Percentiles rank a stretch among this genome's conserved stretches.
phyloP scores from a whole-genome alignment of 352 stramenopile species.

The Phytophthora quininea region DNA sequence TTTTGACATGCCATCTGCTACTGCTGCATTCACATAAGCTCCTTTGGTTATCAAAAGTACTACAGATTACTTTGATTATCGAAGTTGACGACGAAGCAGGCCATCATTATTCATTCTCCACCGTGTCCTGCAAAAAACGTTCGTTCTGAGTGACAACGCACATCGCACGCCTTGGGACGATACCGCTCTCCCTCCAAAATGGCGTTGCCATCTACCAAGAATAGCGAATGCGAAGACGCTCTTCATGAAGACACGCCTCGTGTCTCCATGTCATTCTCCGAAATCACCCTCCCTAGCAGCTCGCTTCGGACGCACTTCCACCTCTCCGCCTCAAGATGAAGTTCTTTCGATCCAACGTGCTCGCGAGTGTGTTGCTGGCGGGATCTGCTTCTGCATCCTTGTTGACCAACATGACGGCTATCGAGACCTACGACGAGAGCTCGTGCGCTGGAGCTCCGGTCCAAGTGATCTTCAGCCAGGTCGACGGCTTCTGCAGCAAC shows the following conservation, averaged over 20 bases:
- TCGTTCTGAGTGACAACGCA: background rate
- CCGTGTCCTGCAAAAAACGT: too few relatives aligned
- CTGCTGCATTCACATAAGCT: background rate
- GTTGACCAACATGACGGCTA: slow-evolving; percentile 13
- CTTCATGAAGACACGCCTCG: slow-evolving; percentile 2
- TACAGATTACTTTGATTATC: background rate
- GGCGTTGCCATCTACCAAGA: background rate
- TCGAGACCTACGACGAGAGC: slow-evolving; percentile 21
- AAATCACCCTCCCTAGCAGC: slow-evolving; percentile 5
- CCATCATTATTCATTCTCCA: too few relatives aligned
- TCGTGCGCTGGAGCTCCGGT: slow-evolving; percentile 22
- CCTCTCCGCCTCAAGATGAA: slow-evolving; percentile 8
- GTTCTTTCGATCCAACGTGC: slow-evolving; percentile 3
- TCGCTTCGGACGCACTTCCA: background rate
- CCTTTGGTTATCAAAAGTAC: background rate
- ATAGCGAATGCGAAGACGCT: slow-evolving; percentile 10
- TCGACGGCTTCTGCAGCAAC: slow-evolving; percentile 13
- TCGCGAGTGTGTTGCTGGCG: slow-evolving; percentile 9
- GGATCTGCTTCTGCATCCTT: background rate
- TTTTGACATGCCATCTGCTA: background rate
- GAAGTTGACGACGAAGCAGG: too few relatives aligned
- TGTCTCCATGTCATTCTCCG: slow-evolving; percentile 4
- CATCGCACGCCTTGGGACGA: slow-evolving; percentile 19
- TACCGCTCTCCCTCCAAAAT: slow-evolving; percentile 1
- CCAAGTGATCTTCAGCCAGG: slow-evolving; percentile 28